Conservation (phyloP, 441 rosid species). For the Francoa sonchifolia region DNA sequence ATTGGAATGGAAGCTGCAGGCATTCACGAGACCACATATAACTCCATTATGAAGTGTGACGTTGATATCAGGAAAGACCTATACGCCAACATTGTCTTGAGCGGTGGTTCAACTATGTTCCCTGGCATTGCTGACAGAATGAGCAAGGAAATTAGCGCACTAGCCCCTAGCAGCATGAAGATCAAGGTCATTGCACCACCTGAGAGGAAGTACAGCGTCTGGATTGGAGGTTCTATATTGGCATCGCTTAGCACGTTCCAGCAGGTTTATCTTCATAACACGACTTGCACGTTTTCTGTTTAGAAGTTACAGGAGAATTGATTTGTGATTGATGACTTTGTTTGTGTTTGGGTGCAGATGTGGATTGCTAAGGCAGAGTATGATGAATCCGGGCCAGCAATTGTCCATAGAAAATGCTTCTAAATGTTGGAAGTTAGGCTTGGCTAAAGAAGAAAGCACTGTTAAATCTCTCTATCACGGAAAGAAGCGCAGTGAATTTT, state of each 20-base stretch:
- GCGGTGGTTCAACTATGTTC: constrained; percentile 76
- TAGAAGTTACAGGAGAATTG: background rate
- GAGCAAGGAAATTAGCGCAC: constrained; percentile 67
- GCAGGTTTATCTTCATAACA: constrained; percentile 48
- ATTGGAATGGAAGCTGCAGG: constrained; percentile 71
- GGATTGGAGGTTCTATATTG: constrained; percentile 68
- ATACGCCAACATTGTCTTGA: constrained; percentile 61
- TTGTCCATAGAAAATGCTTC: constrained; percentile 4
- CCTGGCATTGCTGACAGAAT: constrained; percentile 64
- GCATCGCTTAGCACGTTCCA: constrained; percentile 82
- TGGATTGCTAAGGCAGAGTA: constrained; percentile 96
- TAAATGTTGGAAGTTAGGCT: background rate
- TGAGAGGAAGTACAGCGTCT: constrained; percentile 67
- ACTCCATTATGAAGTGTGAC: constrained; percentile 68
- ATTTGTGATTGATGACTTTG: background rate
- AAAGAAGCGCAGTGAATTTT: background rate
- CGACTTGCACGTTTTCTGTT: too few relatives aligned
- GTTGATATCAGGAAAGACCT: constrained; percentile 70
- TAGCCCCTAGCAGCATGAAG: constrained; percentile 75
- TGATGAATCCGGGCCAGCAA: constrained; percentile 61
- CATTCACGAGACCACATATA: constrained; percentile 61
- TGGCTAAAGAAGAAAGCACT: background rate
- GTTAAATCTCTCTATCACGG: background rate
- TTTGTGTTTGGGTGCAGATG: constrained; percentile 45
- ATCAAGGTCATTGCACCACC: constrained; percentile 74